Evolutionary conservation across 2,329 filamentous ascomycete species (phyloP), one percentile per base, ranked within the genome.

Genomic region (Aspergillus arachidicola): DNA sequence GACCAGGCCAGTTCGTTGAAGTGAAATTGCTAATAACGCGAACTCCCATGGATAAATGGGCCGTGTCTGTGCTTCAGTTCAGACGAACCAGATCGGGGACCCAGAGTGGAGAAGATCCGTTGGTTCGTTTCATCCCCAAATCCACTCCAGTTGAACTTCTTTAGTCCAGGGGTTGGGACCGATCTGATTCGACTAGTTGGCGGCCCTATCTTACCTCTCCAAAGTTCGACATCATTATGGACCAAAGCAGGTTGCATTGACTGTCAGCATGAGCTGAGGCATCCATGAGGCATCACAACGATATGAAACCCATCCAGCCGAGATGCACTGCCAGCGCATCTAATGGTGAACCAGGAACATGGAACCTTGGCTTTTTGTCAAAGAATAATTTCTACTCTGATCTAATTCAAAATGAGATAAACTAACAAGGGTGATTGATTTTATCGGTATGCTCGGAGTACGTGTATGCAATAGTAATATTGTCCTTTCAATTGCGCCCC

Each of bases 31-130:
- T 21, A 4, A 32, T n/a, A n/a, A 19, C 16, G 16, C 26, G 10
- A 12, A n/a, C 14, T 19, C 38, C 45, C 43, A 46, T 30, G 59
- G 54, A 61, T 61, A 23, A 16, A 41, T 41, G 16, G 23, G 23
- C 38, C 57, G 36, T 46, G 46, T 53, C 60, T 48, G 60, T 48
- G 36, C 60, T 61, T 51, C 19, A n/a, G 9, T 58, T 48, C 48
- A 55, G 58, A 43, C 53, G 60, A 63, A 58, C 63, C 63, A 45
- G 63, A 65, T 63, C 60, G 46, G 30, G 38, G 34, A 19, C 26
- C 58, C 54, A 41, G 28, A 60, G 60, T 63, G 60, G 60, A 43
- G 57, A 60, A 58, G 36, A 32, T 21, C 60, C 53, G 32, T 23
- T 45, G 60, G 60, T 58, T 63, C 50, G 59, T 64, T 43, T 56